Evolutionary conservation across 495 filamentous ascomycete species (phyloP).

Genomic region (Trichoderma gamsii): DNA sequence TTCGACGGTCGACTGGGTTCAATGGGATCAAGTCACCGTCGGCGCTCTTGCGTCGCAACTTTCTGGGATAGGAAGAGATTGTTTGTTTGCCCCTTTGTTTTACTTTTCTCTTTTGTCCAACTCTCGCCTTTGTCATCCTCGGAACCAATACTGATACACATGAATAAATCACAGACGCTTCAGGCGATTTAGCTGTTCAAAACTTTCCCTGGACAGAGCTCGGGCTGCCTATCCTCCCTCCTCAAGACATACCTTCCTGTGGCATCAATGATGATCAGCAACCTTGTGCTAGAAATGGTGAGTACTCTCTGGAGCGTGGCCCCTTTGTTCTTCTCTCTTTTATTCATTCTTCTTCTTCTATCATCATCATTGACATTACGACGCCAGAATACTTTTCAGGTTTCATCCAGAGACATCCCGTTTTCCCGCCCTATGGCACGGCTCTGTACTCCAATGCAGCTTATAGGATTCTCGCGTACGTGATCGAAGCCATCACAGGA

Average conservation of each 20-base stretch:
- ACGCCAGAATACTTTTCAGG: neutral
- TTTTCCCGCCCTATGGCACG: neutral
- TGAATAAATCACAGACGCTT: conserved; percentile 19
- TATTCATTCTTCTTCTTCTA: neutral
- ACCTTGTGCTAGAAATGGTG: neutral
- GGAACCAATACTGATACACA: conserved; percentile 15
- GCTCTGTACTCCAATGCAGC: conserved; percentile 33
- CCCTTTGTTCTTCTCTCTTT: neutral
- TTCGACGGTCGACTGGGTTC: neutral
- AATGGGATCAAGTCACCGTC: conserved; percentile 8
- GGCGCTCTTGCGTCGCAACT: neutral
- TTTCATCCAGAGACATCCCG: neutral
- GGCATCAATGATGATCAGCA: neutral
- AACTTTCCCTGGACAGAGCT: conserved; percentile 29
- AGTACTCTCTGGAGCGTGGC: neutral
- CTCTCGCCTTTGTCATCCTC: neutral
- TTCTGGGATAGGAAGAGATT: neutral
- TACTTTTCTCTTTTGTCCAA: neutral
- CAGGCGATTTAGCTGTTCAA: conserved; percentile 17
- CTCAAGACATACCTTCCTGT: conserved; percentile 32
- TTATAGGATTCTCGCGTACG: conserved; percentile 34
- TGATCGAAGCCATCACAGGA: conserved; percentile 32
- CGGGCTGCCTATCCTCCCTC: conserved; percentile 31
- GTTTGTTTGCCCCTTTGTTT: neutral
- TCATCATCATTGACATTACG: neutral